Base-by-base conservation (phyloP, 352 stramenopile species). In the Chrysophaeum taylorii region DNA sequence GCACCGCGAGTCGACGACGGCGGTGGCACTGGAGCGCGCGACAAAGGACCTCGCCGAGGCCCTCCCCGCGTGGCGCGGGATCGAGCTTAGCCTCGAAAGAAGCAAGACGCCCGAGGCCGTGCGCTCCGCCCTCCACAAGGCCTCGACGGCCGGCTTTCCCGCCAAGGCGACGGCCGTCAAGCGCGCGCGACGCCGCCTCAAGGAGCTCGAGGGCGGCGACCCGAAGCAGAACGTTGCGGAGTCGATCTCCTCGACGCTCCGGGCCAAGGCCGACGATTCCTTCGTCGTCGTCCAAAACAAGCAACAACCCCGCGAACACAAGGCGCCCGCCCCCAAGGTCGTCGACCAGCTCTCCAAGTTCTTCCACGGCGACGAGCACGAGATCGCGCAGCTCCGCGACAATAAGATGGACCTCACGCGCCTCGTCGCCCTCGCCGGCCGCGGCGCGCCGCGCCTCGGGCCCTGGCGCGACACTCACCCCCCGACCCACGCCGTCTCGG, bases 81-180 rank as follows among this genome's bases (percentile, higher is more conserved):
- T 57, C 5, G 45, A 57, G 23, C 9, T 12, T 12, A 25, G 18
- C 23, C 45, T 57, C 9, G 45, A 57, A 25, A 27, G 5, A 5
- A 25, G 18, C 9, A 57, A 57, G 45, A 27, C 45, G 12, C 45
- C 23, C 45, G 45, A 57, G 18, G 45, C 12, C 23, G 7, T 57
- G 12, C 45, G 23, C 9, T 5, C 14, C 45, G 45, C 45, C 23
- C 45, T 57, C 9, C 7, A 57, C 9, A 18, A 25, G 18, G 45
- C 45, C 12, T 33, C 45, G 12, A 27, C 9, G 45, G 45, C 45
- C 9, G 45, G 12, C 23, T 57, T 57, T 25, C 31, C 45, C 45
- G 45, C 45, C n/a, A 57, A 57, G 45, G 45, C 45, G 18, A 57
- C 45, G 45, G 45, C 45, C 18, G 45, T 57, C 9, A 57, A 57